Evolutionary conservation across 2,329 filamentous ascomycete species (phyloP), one percentile per base, ranked within the genome.

Genomic region (Fusarium oxysporum): DNA sequence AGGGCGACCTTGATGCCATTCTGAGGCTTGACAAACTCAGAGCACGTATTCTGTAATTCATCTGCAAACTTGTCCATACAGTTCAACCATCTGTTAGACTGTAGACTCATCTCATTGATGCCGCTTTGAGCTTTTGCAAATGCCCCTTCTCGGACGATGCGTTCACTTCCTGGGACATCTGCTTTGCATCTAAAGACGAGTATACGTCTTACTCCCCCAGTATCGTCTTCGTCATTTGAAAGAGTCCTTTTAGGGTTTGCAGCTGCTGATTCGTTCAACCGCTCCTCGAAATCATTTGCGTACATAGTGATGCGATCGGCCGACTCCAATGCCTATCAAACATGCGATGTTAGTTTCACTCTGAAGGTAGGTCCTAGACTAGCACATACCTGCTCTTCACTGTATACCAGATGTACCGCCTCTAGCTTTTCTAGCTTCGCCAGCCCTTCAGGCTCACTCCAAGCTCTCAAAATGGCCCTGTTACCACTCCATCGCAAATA

Each of bases 391-490:
- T 55, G 53, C 30, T 55, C 53, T 19, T 55, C 53, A 4, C 28
- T 32, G 6, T 44, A 55, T 8, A 55, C 25, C 8, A 67, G 17
- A 19, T 67, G 50, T 13, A 70, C 58, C 7, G 9, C 44, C 23
- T 51, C 53, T 2, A 70, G 43, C 10, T 30, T 50, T 6, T 50
- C 33, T 6, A 70, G 12, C 17, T 17, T 40, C 1, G 67, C 64
- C 23, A 70, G 19, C 0, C 63, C 67, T 28, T 64, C 67, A 10
- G 45, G 23, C 25, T 70, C 67, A 14, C 67, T 68, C 67, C 67
- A 70, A 19, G 53, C 67, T 4, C 67, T 28, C 19, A 70, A n/a
- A 6, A 70, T 38, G 8, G 63, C 57, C 14, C 66, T 70, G 11
- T 55, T 70, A 7, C 67, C 67, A 8, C 67, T 64, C 62, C 62